Percentiles rank a stretch among this genome's conserved stretches.
These are phyloP conservation scores for Cucumis cinereus DNA, from an alignment of 306 rosid genomes.

Conservation along the genomic window DNA sequence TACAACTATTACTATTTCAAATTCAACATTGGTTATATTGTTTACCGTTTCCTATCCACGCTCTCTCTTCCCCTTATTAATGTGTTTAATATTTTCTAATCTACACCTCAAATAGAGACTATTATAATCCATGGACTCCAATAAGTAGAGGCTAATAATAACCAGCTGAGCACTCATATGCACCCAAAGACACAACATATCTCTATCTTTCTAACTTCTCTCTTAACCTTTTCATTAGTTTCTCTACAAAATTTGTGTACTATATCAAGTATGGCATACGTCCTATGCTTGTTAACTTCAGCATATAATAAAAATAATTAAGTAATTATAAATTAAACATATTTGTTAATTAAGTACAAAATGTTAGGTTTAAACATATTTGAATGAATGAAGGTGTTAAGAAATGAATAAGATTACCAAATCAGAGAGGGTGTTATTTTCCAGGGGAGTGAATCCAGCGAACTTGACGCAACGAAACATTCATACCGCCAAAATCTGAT, in stretches of 20 bases:
- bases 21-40: too few relatives aligned
- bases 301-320: too few relatives aligned
- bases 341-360: too few relatives aligned
- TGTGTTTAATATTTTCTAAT: too few relatives aligned
- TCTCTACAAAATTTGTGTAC: neutral
- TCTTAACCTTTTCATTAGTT: neutral
- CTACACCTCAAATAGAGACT: too few relatives aligned
- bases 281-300: neutral
- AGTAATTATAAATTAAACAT: neutral
- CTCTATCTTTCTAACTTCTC: neutral
- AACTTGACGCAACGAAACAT: neutral
- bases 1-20: too few relatives aligned
- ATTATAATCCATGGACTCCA: too few relatives aligned
- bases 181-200: neutral
- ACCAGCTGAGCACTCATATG: too few relatives aligned
- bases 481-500: conserved; percentile 2
- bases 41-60: too few relatives aligned
- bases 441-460: conserved; percentile 9
- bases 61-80: too few relatives aligned
- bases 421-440: neutral
- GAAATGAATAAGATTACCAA: neutral
- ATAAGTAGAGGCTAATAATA: too few relatives aligned
- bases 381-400: neutral
- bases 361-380: neutral
- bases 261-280: neutral